phyloP scores from a whole-genome alignment of 768 basidiomycete genomes.

The Leccinum disarticulatum region DNA sequence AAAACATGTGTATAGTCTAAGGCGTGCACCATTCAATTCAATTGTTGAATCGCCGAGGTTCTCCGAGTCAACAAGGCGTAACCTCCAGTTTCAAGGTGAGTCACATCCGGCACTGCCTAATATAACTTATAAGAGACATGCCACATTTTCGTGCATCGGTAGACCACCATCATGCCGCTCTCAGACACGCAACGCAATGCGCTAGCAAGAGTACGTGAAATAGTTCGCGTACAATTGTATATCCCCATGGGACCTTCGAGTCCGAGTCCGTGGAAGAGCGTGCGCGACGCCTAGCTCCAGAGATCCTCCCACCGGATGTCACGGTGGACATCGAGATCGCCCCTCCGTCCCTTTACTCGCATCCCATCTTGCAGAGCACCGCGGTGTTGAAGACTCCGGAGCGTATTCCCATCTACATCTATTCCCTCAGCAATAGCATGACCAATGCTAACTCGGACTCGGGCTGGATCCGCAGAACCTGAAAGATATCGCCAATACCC shows the following conservation, averaged over 20 bases:
- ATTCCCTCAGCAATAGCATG: background rate
- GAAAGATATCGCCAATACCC: background rate
- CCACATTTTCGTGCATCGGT: background rate
- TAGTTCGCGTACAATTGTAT: background rate
- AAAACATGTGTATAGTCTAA: background rate
- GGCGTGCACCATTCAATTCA: background rate
- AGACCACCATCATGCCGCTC: slow-evolving; percentile 9
- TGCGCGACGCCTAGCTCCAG: slow-evolving; percentile 1
- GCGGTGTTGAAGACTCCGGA: slow-evolving; percentile 14
- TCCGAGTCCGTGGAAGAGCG: slow-evolving; percentile 17
- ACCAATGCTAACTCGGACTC: background rate
- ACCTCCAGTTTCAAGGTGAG: background rate
- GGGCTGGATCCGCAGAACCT: too few species aligned
- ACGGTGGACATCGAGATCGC: slow-evolving; percentile 18
- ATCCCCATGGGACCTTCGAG: fast-evolving
- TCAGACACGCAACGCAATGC: slow-evolving; percentile 17
- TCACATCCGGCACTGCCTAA: background rate
- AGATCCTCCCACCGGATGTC: slow-evolving; percentile 1
- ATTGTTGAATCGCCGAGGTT: background rate
- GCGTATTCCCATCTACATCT: slow-evolving; percentile 23
- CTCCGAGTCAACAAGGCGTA: background rate
- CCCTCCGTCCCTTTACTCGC: slow-evolving; percentile 5
- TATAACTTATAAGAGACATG: background rate
- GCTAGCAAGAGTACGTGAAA: background rate
- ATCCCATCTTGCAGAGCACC: background rate